phyloP scores from a whole-genome alignment of 2,329 filamentous ascomycete genomes.

The Curvularia verruculosa region DNA sequence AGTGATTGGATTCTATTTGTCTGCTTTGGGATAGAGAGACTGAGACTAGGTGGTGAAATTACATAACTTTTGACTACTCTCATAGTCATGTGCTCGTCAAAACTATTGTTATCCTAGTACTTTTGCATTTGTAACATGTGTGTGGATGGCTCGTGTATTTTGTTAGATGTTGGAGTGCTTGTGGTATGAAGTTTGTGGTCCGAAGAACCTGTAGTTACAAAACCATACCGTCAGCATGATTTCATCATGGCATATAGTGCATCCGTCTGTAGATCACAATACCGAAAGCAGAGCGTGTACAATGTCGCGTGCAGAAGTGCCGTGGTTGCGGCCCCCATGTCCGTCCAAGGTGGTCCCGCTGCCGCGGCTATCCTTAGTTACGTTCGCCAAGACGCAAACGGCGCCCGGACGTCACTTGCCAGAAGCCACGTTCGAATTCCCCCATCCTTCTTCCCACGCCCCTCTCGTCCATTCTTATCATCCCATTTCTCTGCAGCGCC shows the following conservation, averaged over 20 bases:
- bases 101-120: no score
- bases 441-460: constrained; percentile 18
- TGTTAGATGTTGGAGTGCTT: no score
- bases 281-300: not conserved
- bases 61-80: not conserved
- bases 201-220: not conserved
- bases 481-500: constrained; percentile 22
- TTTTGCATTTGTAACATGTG: no score
- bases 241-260: not conserved
- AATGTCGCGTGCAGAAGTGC: constrained; percentile 10
- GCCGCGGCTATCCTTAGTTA: constrained; percentile 17
- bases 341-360: constrained; percentile 17
- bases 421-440: constrained; percentile 44
- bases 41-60: not conserved
- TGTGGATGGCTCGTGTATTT: no score
- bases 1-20: constrained; percentile 14
- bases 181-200: constrained; percentile 13
- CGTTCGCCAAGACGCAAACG: constrained; percentile 24
- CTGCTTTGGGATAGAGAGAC: no score
- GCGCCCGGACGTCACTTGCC: constrained; percentile 28
- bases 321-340: not conserved
- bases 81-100: not conserved
- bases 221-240: not conserved
- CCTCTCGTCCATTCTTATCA: constrained; percentile 15
- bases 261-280: not conserved